Base-by-base conservation (phyloP, 495 filamentous ascomycete species). In the Viridothelium virens region DNA sequence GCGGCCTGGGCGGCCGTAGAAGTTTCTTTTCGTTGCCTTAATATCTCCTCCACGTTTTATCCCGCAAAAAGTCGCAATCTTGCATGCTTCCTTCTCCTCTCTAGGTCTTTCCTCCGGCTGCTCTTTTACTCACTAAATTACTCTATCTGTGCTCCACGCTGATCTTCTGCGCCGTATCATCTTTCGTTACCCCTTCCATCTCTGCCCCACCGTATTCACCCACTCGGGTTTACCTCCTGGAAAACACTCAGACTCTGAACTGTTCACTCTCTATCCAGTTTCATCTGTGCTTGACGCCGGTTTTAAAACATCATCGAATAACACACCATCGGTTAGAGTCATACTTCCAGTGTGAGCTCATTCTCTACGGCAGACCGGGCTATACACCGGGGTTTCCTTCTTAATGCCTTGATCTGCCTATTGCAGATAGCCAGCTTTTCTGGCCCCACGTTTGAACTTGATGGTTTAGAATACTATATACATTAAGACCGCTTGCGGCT, bases 21-120 rank as follows among this genome's bases (percentile, higher is more conserved):
- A 34, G 25, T 3, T 59, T 59, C 53, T 59, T 59, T 59, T 59
- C 53, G 31, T 59, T 59, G 53, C 53, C 31, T 59, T 14, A 25
- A 25, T 25, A 34, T 16, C 10, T 34, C 31, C 53, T 59, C 53
- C 53, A 59, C 53, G 53, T 59, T 59, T 59, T 36, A 7, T 59
- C 31, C 53, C 7, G 25, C 53, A 59, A 34, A 59, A 59, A 18
- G 11, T n/a, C n/a, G 12, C 11, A 53, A 18, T 14, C 48, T 18
- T 53, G 48, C n/a, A 36, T 59, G 11, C 7, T 36, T 18, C 18
- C 6, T 36, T 7, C 7, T 18, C 18, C 18, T 31, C 18, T 59
- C 53, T 59, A 4, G 53, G 53, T 59, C 31, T 34, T 59, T 34
- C 31, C 31, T 36, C 53, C 53, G 53, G 7, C 7, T 34, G 31